phyloP scores from a whole-genome alignment of 495 filamentous ascomycete species.

The Aspergillus avenaceus region DNA sequence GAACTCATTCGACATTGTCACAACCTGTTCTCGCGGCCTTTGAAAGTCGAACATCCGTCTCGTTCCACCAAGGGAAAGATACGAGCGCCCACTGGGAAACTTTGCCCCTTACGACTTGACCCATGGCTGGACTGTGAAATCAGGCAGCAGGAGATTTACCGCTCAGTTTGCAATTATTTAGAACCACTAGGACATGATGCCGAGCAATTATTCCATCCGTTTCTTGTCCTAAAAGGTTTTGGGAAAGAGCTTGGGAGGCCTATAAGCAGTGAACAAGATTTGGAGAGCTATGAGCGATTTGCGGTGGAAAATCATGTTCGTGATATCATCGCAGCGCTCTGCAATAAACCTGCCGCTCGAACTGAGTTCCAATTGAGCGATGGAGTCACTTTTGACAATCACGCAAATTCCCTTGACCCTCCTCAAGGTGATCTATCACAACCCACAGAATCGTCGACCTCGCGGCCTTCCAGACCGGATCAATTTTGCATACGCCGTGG shows the following conservation, averaged over 20 bases:
- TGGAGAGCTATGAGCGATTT: constrained; percentile 29
- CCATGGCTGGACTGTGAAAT: constrained; percentile 26
- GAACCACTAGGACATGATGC: constrained; percentile 14
- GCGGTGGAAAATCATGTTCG: constrained; percentile 27
- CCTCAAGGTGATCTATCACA: background rate
- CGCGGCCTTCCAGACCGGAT: constrained; percentile 13
- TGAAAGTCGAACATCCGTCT: constrained; percentile 21
- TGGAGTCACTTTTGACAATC: constrained; percentile 26
- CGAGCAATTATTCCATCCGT: constrained; percentile 10
- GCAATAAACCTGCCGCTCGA: constrained; percentile 25
- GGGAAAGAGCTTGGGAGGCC: constrained; percentile 9
- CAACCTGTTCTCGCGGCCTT: constrained; percentile 24
- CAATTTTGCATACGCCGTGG: constrained; percentile 24
- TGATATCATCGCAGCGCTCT: constrained; percentile 24
- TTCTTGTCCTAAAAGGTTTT: constrained; percentile 12
- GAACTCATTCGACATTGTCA: constrained; percentile 34
- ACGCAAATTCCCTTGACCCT: constrained; percentile 24
- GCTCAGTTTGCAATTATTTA: constrained; percentile 21
- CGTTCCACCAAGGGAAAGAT: constrained; percentile 30
- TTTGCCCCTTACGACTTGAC: constrained; percentile 23
- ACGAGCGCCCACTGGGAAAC: constrained; percentile 25
- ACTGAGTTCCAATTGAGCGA: constrained; percentile 20
- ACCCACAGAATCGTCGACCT: constrained; percentile 5
- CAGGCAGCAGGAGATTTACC: constrained; percentile 24
- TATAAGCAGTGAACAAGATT: constrained; percentile 28